These are phyloP conservation scores for Phytopythium chamaehyphon DNA, from an alignment of 352 stramenopile species.

Conservation along the genomic window DNA sequence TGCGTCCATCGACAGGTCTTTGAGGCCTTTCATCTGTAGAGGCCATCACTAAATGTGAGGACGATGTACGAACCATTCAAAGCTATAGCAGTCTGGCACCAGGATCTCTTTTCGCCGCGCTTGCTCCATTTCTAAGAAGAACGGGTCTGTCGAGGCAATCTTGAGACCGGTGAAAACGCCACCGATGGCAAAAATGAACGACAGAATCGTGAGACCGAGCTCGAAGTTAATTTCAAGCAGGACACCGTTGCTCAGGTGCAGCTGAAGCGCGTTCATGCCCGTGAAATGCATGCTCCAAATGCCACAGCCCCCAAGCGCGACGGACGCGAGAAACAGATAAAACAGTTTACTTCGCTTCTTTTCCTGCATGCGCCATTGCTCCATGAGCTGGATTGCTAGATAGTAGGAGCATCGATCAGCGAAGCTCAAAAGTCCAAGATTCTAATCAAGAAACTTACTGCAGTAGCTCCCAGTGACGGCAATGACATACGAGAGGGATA, in stretches of 20 bases:
- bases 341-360: constrained; percentile 25
- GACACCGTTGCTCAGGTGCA: constrained; percentile 28
- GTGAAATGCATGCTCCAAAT: constrained; percentile 81
- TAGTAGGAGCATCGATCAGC: too few relatives aligned
- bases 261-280: constrained; percentile 50
- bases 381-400: constrained; percentile 65
- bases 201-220: constrained; percentile 45
- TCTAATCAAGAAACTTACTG: constrained; percentile 39
- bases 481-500: constrained; percentile 51
- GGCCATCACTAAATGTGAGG: neutral
- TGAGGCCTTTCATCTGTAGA: constrained; percentile 30
- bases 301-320: constrained; percentile 50
- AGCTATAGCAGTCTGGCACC: constrained; percentile 23
- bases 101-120: constrained; percentile 44
- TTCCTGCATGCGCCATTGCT: constrained; percentile 56
- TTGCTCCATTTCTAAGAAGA: constrained; percentile 60
- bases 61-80: constrained; percentile 3
- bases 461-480: constrained; percentile 54
- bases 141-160: constrained; percentile 52
- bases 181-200: constrained; percentile 44
- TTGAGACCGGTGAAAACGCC: constrained; percentile 54
- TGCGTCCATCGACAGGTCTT: constrained; percentile 34
- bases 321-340: constrained; percentile 32
- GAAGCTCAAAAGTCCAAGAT: too few relatives aligned
- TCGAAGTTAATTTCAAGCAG: constrained; percentile 49